Evolutionary conservation across 495 filamentous ascomycete genomes (phyloP), one percentile per base, ranked within the genome.

Genomic region (Echria macrotheca): DNA sequence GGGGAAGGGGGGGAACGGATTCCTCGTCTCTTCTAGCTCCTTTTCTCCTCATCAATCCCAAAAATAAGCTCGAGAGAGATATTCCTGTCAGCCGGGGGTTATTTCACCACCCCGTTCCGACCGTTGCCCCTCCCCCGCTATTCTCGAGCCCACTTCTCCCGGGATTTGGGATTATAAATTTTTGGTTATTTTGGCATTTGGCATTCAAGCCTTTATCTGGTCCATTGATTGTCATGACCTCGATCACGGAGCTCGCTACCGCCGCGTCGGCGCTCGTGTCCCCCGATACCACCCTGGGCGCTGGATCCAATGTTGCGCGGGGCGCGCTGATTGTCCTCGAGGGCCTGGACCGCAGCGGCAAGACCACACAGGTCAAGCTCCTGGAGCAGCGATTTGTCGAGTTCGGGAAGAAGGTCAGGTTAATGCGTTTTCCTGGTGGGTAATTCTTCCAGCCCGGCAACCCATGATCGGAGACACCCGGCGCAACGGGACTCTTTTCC

Each of bases 301-400:
- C 52, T 9, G 8, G 8, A n/a, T 9, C 44, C 24, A 29, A 26
- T 45, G 38, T 44, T 2, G 44, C 59, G 55, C 78, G 87, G 55
- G 88, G 88, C 40, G 77, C 85, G 25, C 80, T 98, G 32, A 82
- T 97, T 39, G 86, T 93, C 14, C 83, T 98, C 48, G 93, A 98
- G 69, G 93, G 93, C 21, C 79, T 98, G 45, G 93, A 98, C 61
- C 85, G 89, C 49, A 86, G 91, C 29, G 93, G 93, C 32, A 98
- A 98, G 76, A 93, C 91, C 4, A 96, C 91, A 24, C 93, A 98
- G 74, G 90, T 87, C 55, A 77, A 84, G 49, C 73, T 80, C 45
- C 72, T 98, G 45, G 82, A 64, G 67, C 79, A 59, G 74, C 67
- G 51, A 71, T 95, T 53, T 66, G 79, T 69, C 57, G 73, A 53